A percentile compares a stretch with the other conserved stretches of the same genome.
phyloP scores from a whole-genome alignment of 2,329 filamentous ascomycete genomes.

The Beauveria sp. region DNA sequence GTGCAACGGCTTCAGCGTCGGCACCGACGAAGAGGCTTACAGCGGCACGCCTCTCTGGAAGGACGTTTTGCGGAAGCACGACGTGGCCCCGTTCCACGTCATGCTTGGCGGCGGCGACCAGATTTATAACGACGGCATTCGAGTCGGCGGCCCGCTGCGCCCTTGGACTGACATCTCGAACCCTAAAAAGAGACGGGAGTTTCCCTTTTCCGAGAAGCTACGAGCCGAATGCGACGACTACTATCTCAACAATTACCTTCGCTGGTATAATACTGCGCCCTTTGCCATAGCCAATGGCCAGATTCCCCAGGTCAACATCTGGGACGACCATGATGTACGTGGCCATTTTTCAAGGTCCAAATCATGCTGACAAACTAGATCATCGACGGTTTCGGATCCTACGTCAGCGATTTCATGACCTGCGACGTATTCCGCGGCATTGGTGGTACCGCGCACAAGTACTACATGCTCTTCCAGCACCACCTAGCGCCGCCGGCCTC shows the following conservation, averaged over 20 bases:
- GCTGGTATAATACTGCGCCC: conserved; percentile 73
- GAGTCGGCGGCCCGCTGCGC: conserved; percentile 74
- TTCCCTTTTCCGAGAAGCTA: conserved; percentile 69
- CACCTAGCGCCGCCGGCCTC: conserved; percentile 78
- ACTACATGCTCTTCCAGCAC: conserved; percentile 97
- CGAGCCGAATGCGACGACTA: conserved; percentile 81
- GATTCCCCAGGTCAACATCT: conserved; percentile 94
- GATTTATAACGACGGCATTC: conserved; percentile 91
- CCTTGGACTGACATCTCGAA: conserved; percentile 80
- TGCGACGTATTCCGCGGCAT: conserved; percentile 88
- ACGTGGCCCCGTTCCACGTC: conserved; percentile 79
- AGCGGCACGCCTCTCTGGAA: conserved; percentile 90
- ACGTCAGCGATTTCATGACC: conserved; percentile 88
- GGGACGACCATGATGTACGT: conserved; percentile 84
- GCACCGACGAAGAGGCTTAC: conserved; percentile 77
- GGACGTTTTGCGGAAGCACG: conserved; percentile 78
- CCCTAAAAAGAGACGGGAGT: conserved; percentile 70
- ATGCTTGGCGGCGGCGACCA: conserved; percentile 94
- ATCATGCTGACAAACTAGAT: conserved; percentile 45
- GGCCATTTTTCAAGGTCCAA: conserved; percentile 20
- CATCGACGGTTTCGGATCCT: conserved; percentile 89
- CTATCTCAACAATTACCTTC: conserved; percentile 83
- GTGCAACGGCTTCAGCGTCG: conserved; percentile 92
- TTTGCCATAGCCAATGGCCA: conserved; percentile 83
- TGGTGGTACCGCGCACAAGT: conserved; percentile 90